Conservation (phyloP, 345 rosid genomes). For the Viola odorata region DNA sequence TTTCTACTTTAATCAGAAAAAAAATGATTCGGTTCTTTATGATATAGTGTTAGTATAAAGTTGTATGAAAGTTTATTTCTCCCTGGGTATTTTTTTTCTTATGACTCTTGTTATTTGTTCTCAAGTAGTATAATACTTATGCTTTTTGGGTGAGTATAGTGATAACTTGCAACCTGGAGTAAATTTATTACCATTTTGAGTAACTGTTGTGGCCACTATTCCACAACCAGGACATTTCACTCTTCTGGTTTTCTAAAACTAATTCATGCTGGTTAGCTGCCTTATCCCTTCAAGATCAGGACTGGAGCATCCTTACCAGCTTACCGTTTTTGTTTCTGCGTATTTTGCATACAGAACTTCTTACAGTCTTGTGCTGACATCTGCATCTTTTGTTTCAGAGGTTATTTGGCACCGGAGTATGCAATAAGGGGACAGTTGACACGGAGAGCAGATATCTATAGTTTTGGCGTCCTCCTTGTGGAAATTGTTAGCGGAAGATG, state of each 20-base stretch:
- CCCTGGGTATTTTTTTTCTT: too few relatives aligned
- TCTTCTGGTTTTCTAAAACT: not conserved
- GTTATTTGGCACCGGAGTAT: conserved; percentile 96
- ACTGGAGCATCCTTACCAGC: not conserved
- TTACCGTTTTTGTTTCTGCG: not conserved
- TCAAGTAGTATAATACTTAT: too few relatives aligned
- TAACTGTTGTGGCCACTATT: too few relatives aligned
- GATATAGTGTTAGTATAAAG: too few relatives aligned
- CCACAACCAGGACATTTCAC: not conserved
- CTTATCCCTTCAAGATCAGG: not conserved
- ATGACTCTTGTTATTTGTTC: too few relatives aligned
- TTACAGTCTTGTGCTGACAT: conserved; percentile 7
- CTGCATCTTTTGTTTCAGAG: conserved; percentile 40
- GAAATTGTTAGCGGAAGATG: conserved; percentile 89
- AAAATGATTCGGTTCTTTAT: too few relatives aligned
- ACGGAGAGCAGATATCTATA: conserved; percentile 84
- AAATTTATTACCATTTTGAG: too few relatives aligned
- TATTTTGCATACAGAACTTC: not conserved
- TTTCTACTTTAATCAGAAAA: too few relatives aligned
- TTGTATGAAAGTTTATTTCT: too few relatives aligned
- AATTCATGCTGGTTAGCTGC: not conserved
- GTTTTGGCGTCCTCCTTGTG: conserved; percentile 84
- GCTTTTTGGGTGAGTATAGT: too few relatives aligned
- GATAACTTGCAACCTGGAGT: too few relatives aligned
- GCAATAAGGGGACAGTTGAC: conserved; percentile 91